Evolutionary conservation across 2,329 filamentous ascomycete genomes (phyloP).

Genomic region (Lachnellula cervina): DNA sequence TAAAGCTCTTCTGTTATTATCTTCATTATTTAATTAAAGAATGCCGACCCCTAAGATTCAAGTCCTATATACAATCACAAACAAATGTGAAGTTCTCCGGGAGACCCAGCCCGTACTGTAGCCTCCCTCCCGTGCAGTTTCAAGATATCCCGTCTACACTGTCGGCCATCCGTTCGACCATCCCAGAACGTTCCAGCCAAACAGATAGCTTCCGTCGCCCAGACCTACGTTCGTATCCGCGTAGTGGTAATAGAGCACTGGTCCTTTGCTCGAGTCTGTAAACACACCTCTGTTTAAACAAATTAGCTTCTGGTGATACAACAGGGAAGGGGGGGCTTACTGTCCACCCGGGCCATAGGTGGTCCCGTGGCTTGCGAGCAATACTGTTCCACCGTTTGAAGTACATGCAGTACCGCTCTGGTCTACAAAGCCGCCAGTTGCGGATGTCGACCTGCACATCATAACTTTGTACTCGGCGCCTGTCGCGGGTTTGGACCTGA

Average conservation of each 20-base stretch:
- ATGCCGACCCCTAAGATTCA: too few relatives aligned
- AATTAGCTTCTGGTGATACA: not conserved
- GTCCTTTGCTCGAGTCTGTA: conserved; percentile 43
- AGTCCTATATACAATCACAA: not conserved
- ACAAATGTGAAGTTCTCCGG: not conserved
- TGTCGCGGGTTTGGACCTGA: conserved; percentile 37
- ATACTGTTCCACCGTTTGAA: conserved; percentile 53
- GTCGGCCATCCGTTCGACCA: conserved; percentile 43
- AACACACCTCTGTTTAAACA: conserved; percentile 44
- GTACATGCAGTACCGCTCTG: conserved; percentile 48
- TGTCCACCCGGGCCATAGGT: conserved; percentile 65
- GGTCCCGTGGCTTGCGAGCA: conserved; percentile 54
- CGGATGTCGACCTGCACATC: conserved; percentile 53
- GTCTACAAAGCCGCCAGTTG: conserved; percentile 54
- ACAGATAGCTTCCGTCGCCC: conserved; percentile 41
- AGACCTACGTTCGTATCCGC: conserved; percentile 50
- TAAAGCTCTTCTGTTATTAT: too few relatives aligned
- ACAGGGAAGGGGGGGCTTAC: conserved; percentile 11
- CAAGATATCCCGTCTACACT: conserved; percentile 25
- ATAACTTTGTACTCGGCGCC: conserved; percentile 63
- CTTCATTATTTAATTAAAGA: too few relatives aligned
- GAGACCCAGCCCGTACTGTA: too few relatives aligned
- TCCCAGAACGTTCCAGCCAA: conserved; percentile 42
- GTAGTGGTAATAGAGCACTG: conserved; percentile 60
- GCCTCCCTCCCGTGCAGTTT: not conserved